A percentile compares a stretch with the other conserved stretches of the same genome.
phyloP scores from a whole-genome alignment of 1,139 yeast genomes.

The Yamadazyma blattariae region DNA sequence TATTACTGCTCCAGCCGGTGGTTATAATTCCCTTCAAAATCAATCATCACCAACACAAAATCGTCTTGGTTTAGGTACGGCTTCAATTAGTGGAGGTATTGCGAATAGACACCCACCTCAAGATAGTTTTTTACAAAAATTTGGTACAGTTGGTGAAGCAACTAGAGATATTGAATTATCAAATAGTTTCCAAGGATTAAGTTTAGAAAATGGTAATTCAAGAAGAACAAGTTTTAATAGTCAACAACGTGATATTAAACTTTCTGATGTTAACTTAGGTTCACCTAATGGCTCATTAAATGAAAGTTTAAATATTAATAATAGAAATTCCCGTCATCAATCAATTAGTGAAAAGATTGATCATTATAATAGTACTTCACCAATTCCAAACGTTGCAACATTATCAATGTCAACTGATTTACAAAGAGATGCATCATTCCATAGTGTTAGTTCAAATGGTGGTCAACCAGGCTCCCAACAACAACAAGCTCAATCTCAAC shows the following conservation, averaged over 20 bases:
- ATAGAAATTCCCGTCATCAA: conserved; percentile 49
- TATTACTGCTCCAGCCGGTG: conserved; percentile 40
- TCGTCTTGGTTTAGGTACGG: conserved; percentile 49
- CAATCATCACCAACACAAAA: conserved; percentile 11
- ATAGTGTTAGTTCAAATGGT: neutral
- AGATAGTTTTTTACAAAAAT: conserved; percentile 60
- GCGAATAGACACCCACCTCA: conserved; percentile 46
- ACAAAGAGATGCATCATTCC: conserved; percentile 3
- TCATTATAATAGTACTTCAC: conserved; percentile 51
- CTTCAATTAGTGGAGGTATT: conserved; percentile 60
- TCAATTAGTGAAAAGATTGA: conserved; percentile 67
- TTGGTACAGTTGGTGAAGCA: conserved; percentile 74
- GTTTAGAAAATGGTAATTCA: conserved; percentile 23
- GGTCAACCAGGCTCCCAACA: neutral
- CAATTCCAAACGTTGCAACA: conserved; percentile 45
- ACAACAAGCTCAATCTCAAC: conserved; percentile 1
- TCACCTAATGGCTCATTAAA: conserved; percentile 50
- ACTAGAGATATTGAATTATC: conserved; percentile 69
- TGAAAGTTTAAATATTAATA: conserved; percentile 49
- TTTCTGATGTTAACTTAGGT: conserved; percentile 12
- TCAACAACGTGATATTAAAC: conserved; percentile 11
- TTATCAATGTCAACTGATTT: conserved; percentile 31
- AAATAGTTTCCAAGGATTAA: conserved; percentile 24
- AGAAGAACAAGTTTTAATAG: conserved; percentile 52
- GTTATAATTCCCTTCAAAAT: conserved; percentile 6